A percentile compares a stretch with the other conserved stretches of the same genome.
These are phyloP conservation scores for Graphilbum fragrans DNA, from an alignment of 2,329 filamentous ascomycete species.

Conservation along the genomic window DNA sequence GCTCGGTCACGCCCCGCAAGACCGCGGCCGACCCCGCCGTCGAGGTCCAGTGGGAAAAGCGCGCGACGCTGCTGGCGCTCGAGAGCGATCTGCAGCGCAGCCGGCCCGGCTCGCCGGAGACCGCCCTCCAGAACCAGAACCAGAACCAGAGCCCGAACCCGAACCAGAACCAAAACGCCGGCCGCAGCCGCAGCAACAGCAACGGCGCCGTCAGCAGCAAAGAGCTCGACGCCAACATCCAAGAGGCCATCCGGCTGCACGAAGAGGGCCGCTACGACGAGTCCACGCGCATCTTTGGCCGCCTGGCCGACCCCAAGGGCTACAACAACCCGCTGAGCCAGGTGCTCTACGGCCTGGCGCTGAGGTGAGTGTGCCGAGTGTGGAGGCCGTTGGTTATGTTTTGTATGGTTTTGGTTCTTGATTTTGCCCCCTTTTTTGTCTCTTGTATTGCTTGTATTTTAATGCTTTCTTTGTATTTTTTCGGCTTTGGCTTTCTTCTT, in stretches of 20 bases:
- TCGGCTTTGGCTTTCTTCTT: no score
- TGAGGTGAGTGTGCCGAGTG: conserved; percentile 63
- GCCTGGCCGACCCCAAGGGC: conserved; percentile 69
- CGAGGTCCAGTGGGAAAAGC: conserved; percentile 81
- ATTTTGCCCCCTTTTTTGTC: not conserved
- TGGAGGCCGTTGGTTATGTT: no score
- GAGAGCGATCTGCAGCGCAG: conserved; percentile 38
- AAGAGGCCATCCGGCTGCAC: conserved; percentile 90
- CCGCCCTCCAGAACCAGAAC: conserved; percentile 5
- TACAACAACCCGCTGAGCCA: conserved; percentile 90
- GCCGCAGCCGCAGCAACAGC: conserved; percentile 8
- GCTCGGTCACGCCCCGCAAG: no score
- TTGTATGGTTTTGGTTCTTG: no score
- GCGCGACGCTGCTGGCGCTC: conserved; percentile 77
- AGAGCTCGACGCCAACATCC: conserved; percentile 59
- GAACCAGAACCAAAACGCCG: not conserved
- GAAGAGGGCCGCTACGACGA: conserved; percentile 67
- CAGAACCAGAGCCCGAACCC: conserved; percentile 11
- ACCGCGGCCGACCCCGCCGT: conserved; percentile 10
- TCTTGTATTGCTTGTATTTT: not conserved
- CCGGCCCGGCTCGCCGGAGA: conserved; percentile 25
- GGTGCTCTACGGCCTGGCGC: conserved; percentile 85
- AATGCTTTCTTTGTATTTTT: no score
- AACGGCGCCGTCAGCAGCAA: conserved; percentile 32
- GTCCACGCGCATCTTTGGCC: conserved; percentile 77